Conservation (phyloP, 768 basidiomycete species). For the Termitomyces sp. region DNA sequence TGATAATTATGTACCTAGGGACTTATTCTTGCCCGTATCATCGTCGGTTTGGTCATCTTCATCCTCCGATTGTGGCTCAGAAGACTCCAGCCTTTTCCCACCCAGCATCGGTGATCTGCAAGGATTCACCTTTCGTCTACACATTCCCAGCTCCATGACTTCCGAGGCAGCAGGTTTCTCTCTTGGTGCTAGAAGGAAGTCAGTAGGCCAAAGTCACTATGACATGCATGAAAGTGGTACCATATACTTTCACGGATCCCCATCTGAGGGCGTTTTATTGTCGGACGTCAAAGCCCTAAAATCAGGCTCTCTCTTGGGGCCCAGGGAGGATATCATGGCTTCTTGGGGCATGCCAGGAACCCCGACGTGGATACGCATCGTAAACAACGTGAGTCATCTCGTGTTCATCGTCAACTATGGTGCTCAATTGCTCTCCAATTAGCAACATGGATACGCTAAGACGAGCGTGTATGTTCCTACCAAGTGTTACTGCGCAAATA, state of each 20-base stretch:
- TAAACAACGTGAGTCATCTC: conserved; percentile 3
- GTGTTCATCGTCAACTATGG: background rate
- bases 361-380: conserved; percentile 4
- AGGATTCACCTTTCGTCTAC: background rate
- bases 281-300: conserved; percentile 4
- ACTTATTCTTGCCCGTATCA: background rate
- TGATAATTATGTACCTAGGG: background rate
- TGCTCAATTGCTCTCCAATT: background rate
- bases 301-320: background rate
- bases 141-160: background rate
- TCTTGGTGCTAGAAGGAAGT: background rate
- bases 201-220: background rate
- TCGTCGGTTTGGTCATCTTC: background rate
- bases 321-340: conserved; percentile 7
- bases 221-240: background rate
- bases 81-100: background rate
- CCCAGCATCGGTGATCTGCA: background rate
- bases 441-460: conserved; percentile 12
- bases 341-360: conserved; percentile 5
- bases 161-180: background rate
- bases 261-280: background rate
- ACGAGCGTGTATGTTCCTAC: conserved; percentile 1
- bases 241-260: conserved; percentile 4
- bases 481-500: conserved; percentile 6
- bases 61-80: background rate